A percentile compares a stretch with the other conserved stretches of the same genome.
Conservation (phyloP, 2,329 filamentous ascomycete genomes). For the Beauveria sp. region DNA sequence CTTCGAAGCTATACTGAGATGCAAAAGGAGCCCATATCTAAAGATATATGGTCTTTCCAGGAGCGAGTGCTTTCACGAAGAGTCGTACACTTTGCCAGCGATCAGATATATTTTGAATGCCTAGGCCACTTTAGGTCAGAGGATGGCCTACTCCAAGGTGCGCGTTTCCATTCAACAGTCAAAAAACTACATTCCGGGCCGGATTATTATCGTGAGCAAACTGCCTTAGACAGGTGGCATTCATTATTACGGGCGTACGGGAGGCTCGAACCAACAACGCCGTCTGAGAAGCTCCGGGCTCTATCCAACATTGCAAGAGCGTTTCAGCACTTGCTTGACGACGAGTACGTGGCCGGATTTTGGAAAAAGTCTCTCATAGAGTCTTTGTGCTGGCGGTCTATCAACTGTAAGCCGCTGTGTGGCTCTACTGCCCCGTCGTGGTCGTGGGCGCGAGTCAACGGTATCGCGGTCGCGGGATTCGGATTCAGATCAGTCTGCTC, state of each 20-base stretch:
- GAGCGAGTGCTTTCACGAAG: slow-evolving; percentile 8
- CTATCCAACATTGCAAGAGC: not conserved
- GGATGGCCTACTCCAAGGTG: not conserved
- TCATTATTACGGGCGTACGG: not conserved
- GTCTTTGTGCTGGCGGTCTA: not conserved
- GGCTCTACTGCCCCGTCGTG: not conserved
- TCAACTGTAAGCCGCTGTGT: not conserved
- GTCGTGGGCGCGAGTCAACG: not conserved
- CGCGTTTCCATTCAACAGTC: not conserved
- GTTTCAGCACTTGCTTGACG: not conserved
- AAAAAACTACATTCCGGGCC: not conserved
- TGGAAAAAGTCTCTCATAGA: slow-evolving; percentile 1
- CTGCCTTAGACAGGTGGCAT: not conserved
- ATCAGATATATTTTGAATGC: slow-evolving; percentile 8
- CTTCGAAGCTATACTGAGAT: not conserved
- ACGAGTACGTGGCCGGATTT: not conserved
- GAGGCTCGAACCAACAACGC: not conserved
- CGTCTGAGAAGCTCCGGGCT: not conserved
- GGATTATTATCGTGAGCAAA: not conserved
- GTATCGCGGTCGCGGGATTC: not conserved
- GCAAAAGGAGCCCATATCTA: not conserved
- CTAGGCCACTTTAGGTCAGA: not conserved
- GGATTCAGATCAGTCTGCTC: not conserved
- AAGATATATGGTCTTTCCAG: slow-evolving; percentile 7
- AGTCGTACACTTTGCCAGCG: slow-evolving; percentile 6